phyloP scores from a whole-genome alignment of 2,329 filamentous ascomycete species.

The Colletotrichum sp. region DNA sequence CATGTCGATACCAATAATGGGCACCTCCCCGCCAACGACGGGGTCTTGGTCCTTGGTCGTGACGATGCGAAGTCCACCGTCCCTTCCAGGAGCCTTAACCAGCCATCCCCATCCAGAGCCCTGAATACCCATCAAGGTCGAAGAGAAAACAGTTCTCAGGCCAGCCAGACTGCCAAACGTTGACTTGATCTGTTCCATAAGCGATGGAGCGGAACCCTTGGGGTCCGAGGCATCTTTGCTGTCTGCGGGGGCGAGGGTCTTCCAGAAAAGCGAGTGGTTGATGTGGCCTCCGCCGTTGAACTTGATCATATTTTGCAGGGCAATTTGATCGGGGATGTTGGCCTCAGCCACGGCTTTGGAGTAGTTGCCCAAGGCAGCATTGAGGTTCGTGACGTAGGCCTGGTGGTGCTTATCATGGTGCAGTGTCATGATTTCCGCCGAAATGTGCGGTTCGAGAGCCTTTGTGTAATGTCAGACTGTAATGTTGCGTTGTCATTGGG shows the following conservation, averaged over 20 bases:
- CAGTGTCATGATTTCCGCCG: conserved; percentile 79
- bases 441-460: conserved; percentile 78
- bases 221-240: conserved; percentile 59
- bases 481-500: fast-evolving
- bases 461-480: conserved; percentile 29
- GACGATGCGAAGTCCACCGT: conserved; percentile 67
- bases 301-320: conserved; percentile 57
- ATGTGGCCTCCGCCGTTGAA: conserved; percentile 94
- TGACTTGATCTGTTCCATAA: conserved; percentile 64
- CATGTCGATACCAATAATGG: conserved; percentile 84
- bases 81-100: conserved; percentile 60
- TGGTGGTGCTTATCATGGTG: conserved; percentile 83
- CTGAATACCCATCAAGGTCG: conserved; percentile 72
- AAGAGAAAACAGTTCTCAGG: conserved; percentile 71
- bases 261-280: conserved; percentile 94
- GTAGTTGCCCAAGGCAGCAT: conserved; percentile 33
- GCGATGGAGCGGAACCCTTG: conserved; percentile 55
- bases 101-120: conserved; percentile 92
- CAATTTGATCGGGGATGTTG: conserved; percentile 66
- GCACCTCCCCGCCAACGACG: conserved; percentile 61
- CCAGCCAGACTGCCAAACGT: conserved; percentile 71
- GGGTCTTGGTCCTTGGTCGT: conserved; percentile 88
- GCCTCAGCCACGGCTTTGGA: conserved; percentile 63
- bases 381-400: conserved; percentile 78
- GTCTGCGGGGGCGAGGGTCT: conserved; percentile 71